Conservation (phyloP, 2,329 filamentous ascomycete species). For the Arthroderma sp. region DNA sequence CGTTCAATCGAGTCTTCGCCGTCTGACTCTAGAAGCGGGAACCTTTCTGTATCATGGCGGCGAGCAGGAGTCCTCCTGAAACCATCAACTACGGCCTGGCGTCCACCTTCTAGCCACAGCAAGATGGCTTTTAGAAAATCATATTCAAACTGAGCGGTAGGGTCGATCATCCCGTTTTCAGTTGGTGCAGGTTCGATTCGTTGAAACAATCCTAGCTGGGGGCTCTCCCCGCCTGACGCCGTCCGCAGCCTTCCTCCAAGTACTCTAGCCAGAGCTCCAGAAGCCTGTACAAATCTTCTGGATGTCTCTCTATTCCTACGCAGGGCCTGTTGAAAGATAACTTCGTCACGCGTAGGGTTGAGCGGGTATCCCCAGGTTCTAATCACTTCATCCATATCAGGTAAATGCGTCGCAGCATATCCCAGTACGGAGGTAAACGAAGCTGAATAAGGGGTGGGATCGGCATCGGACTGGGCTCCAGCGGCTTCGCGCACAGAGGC, state of each 20-base stretch:
- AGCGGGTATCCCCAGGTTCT: constrained; percentile 47
- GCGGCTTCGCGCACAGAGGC: constrained; percentile 19
- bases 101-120: constrained; percentile 48
- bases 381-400: constrained; percentile 44
- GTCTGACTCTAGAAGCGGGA: constrained; percentile 40
- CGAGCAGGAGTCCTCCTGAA: constrained; percentile 38
- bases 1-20: constrained; percentile 42
- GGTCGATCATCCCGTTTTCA: constrained; percentile 27
- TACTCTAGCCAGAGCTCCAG: constrained; percentile 43
- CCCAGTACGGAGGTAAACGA: constrained; percentile 31
- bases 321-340: constrained; percentile 42
- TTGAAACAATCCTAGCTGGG: constrained; percentile 34
- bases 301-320: constrained; percentile 43
- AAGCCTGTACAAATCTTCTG: constrained; percentile 49
- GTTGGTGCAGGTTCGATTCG: constrained; percentile 35
- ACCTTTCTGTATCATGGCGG: constrained; percentile 30
- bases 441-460: constrained; percentile 20
- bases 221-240: constrained; percentile 24
- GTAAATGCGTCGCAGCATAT: constrained; percentile 35
- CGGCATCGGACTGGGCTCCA: constrained; percentile 15
- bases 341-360: constrained; percentile 39
- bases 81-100: constrained; percentile 40
- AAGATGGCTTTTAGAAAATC: constrained; percentile 52
- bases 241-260: constrained; percentile 42
- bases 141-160: constrained; percentile 44